Evolutionary conservation across 345 rosid species (phyloP), one percentile per base, ranked within the genome.

Genomic region (Jatropha curcas): DNA sequence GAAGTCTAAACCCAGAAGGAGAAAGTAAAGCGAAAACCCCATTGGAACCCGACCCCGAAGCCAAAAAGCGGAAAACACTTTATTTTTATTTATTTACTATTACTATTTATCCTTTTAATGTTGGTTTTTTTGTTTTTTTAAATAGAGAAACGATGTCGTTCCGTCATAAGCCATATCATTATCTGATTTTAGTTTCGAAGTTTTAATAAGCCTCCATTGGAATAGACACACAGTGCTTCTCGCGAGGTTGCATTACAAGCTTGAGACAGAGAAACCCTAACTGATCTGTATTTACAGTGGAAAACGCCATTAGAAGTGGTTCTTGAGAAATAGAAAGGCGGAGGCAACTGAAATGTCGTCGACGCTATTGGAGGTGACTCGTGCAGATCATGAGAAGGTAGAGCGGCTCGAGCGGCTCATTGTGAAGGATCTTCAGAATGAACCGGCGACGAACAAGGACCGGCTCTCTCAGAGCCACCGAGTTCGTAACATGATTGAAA

Each of bases 391-490:
- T 55, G 98, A 96, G 83, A 98, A 96, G 71, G 81, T 93, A 56
- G 99, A 96, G 80, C 84, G 93, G 52, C 35, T 91, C 22, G 98
- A 96, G 79, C 91, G 98, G 52, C 84, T 93, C 24, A 69, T 96
- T 64, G 97, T 93, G 62, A 87, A 90, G 86, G 98, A 96, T 82
- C 88, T 96, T 50, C 99, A 91, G 78, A 89, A 79, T 9, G 95
- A 88, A 81, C 95, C 97, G 5, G 62, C 90, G 20, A 59, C 82
- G 37, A 76, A 68, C 83, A 93, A 79, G 82, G 99, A 91, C 70
- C 87, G 97, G 60, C 83, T 93, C 77, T 83, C 77, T 4, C 99
- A 96, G 76, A 88, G 93, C 79, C 99, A 96, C 83, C 93, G 99
- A 7, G 99, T 90, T 43, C 97, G 93, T 64, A 82, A 81, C 78